Evolutionary conservation across 139 green algal species (phyloP), one percentile per base, ranked within the genome.

Genomic region (Haematococcus sp.): DNA sequence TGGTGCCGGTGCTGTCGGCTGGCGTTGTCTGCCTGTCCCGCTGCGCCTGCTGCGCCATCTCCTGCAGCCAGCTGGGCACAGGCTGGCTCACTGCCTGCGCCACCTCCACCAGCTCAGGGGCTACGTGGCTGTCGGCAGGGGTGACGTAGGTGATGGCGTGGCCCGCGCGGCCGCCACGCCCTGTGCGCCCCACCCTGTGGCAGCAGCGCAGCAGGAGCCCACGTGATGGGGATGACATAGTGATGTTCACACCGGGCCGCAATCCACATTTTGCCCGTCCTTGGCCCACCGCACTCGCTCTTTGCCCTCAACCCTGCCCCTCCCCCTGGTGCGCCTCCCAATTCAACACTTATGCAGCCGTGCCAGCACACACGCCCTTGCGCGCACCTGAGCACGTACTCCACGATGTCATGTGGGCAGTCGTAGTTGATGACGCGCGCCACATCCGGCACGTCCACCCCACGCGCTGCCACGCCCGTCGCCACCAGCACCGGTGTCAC

Each of bases 391-490:
- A 76, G 64, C 27, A 78, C 59, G 63, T 86, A 88, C 56, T 78
- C 67, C 15, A 66, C 68, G 9, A 88, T 78, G 34, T 78, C 80
- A 13, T 34, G 44, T 17, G 92, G 90, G 79, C 92, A 83, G 68
- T 95, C 91, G 63, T 91, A 96, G 80, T 96, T 95, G 55, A 96
- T 78, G 25, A 97, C 90, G 9, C 85, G 65, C 63, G 87, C 82
- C 68, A 96, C 89, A 72, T 96, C 90, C 68, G 93, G 92, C 28
- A 97, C 81, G 77, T 97, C 91, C 64, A 97, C 73, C 2, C 92
- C 93, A 0, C 92, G 82, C 11, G 88, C 86, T 9, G 85, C 92
- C 4, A 97, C 87, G 64, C 90, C 86, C 4, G 91, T 97, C 44
- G 91, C 90, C 44, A 98, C 85, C 83, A 98, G 61, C 61, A 98